phyloP scores from a whole-genome alignment of 768 basidiomycete species.

The Lentinula raphanica region DNA sequence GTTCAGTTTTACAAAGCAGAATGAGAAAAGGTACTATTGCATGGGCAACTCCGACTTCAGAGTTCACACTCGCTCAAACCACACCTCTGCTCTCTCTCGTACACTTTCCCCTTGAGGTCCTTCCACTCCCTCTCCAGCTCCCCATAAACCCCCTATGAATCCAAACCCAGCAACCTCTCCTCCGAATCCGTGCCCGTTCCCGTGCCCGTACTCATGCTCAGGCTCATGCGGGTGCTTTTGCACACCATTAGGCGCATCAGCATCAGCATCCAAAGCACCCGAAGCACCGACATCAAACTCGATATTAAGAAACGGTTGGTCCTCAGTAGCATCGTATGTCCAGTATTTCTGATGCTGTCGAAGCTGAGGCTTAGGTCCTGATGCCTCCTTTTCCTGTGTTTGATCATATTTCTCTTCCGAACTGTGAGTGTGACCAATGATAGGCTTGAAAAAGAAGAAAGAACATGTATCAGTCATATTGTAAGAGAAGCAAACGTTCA shows the following conservation, averaged over 20 bases:
- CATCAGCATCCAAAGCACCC: too few relatives aligned
- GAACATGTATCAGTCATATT: too few relatives aligned
- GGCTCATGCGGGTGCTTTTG: too few relatives aligned
- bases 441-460: background rate
- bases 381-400: background rate
- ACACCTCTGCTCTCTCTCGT: constrained; percentile 12
- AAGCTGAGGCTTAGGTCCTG: too few relatives aligned
- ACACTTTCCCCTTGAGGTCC: constrained; percentile 8
- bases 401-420: background rate
- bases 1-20: too few relatives aligned
- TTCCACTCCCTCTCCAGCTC: constrained; percentile 7
- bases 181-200: too few relatives aligned
- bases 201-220: too few relatives aligned
- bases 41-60: too few relatives aligned
- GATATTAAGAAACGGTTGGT: constrained; percentile 11
- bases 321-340: constrained; percentile 13
- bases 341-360: constrained; percentile 15
- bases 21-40: too few relatives aligned
- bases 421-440: background rate
- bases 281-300: constrained; percentile 10
- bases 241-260: too few relatives aligned
- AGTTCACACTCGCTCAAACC: constrained; percentile 7
- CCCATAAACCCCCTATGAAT: constrained; percentile 15
- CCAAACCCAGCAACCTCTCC: constrained; percentile 15
- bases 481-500: too few relatives aligned